Percentiles rank a stretch among this genome's conserved stretches.
These are phyloP conservation scores for Leccinum boreale DNA, from an alignment of 768 basidiomycete genomes.

Conservation along the genomic window DNA sequence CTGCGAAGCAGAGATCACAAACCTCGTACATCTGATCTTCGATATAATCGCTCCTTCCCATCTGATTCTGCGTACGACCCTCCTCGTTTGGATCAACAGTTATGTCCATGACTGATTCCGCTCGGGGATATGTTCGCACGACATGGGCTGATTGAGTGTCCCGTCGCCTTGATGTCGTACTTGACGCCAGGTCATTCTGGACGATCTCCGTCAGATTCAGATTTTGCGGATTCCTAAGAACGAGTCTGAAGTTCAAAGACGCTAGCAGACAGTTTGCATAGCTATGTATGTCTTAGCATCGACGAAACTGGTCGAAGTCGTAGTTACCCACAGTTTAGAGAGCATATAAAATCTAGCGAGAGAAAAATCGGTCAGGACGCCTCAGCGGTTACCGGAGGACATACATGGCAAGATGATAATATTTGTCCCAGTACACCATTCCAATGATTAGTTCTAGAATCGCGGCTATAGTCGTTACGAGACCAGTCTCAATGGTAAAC, in stretches of 20 bases:
- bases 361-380: not conserved
- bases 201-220: not conserved
- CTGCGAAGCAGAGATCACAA: not conserved
- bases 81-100: not conserved
- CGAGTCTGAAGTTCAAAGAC: slow-evolving; percentile 7
- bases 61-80: not conserved
- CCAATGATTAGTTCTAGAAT: slow-evolving; percentile 11
- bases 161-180: too few species aligned
- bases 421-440: not conserved
- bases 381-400: not conserved
- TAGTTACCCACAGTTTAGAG: slow-evolving; percentile 7
- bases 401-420: slow-evolving; percentile 12
- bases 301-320: too few species aligned
- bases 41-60: not conserved
- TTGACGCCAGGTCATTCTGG: not conserved
- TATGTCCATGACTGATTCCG: not conserved
- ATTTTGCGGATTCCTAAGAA: not conserved
- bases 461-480: slow-evolving; percentile 11
- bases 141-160: not conserved
- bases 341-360: not conserved
- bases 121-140: not conserved
- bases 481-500: slow-evolving; percentile 15
- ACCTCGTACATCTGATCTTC: too few species aligned
- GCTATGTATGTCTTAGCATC: not conserved
- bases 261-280: slow-evolving; percentile 9